Conservation (phyloP, 2,329 filamentous ascomycete genomes). For the Fusarium dlaminii region DNA sequence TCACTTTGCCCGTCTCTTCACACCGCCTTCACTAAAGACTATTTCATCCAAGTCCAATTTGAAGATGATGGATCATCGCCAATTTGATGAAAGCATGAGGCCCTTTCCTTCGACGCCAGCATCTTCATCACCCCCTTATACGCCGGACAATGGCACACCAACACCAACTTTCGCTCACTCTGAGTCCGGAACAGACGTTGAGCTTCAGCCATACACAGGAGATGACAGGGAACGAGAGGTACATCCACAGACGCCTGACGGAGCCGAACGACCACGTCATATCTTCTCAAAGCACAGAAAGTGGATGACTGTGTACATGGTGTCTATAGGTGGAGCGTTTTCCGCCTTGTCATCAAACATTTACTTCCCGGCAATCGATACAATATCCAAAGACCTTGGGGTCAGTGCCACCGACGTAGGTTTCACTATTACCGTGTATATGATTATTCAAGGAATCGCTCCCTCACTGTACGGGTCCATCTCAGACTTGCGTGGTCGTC, state of each 20-base stretch:
- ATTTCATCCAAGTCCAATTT: no score
- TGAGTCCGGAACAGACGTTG: neutral
- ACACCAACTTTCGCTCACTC: neutral
- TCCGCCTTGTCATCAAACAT: neutral
- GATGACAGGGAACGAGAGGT: neutral
- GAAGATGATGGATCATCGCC: neutral
- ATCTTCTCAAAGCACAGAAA: neutral
- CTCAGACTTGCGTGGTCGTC: neutral
- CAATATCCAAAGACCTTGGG: neutral
- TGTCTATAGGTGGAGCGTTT: neutral
- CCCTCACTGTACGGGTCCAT: neutral
- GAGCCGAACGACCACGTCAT: neutral
- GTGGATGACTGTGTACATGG: neutral
- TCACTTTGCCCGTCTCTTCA: neutral
- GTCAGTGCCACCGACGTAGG: neutral
- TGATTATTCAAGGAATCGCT: neutral
- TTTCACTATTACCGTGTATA: neutral
- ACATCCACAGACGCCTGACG: accelerated
- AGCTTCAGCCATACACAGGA: neutral
- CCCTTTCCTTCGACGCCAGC: neutral
- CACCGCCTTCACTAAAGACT: neutral
- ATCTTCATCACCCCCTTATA: neutral
- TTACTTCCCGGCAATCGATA: neutral
- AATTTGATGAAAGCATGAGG: neutral
- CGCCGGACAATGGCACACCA: neutral